Evolutionary conservation across 2,329 filamentous ascomycete genomes (phyloP), one percentile per base, ranked within the genome.

Genomic region (Aspergillus viridinutans): DNA sequence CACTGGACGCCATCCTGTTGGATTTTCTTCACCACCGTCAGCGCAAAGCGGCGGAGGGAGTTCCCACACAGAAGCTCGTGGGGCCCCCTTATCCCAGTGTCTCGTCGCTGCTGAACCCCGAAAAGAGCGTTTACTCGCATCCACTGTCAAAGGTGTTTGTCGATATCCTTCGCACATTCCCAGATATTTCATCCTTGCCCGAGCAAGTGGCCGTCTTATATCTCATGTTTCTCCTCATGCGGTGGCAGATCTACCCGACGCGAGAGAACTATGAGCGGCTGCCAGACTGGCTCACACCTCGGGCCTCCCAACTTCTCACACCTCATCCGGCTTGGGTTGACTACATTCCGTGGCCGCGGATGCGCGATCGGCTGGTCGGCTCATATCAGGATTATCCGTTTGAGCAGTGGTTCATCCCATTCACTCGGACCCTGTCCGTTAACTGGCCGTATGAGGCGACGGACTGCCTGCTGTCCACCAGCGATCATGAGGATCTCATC

Each of bases 401-500:
- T 66, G 88, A 92, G 56, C 84, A 89, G 64, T 95, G 92, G 78
- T 94, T 93, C 71, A 83, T 93, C 20, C 89, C 90, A 0, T 96
- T 87, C 71, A 94, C 90, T 1, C 84, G 82, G 1, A 92, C 87
- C 0, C 68, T 96, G 25, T 85, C 82, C 26, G 73, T 96, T 17
- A 94, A 92, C 64, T 97, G 92, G 92, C 89, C 89, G 0, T 93
- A 95, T 68, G 87, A 90, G 55, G 81, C 85, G 1, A 85, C 83
- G 0, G 87, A 92, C 64, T 85, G 86, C 38, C 77, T 96, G 26
- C 75, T 90, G 26, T 78, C 82, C 54, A 72, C 72, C 1, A 69
- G 71, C 0, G 75, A 76, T 35, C 71, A 71, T 4, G 84, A 87
- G 8, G 87, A 92, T 66, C 78, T 91, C 58, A 81, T 89, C 61